phyloP scores from a whole-genome alignment of 495 filamentous ascomycete species.

The Penicillium fimorum region DNA sequence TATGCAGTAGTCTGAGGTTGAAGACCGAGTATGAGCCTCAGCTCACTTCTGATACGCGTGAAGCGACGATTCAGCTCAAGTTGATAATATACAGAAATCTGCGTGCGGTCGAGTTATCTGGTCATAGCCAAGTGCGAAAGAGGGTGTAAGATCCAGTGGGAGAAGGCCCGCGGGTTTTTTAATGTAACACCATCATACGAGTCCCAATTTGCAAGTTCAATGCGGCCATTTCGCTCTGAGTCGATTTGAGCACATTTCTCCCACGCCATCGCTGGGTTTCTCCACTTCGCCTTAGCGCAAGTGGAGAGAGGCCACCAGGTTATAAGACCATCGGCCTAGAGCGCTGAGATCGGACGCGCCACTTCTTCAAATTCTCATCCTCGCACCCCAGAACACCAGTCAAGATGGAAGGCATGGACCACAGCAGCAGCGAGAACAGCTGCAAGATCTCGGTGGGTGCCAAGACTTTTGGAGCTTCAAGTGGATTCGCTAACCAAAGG shows the following conservation, averaged over 20 bases:
- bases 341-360: not conserved
- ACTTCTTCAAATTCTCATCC: not conserved
- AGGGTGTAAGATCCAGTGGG: not conserved
- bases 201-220: not conserved
- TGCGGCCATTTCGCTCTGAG: slow-evolving; percentile 10
- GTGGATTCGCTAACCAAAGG: slow-evolving; percentile 2
- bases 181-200: not conserved
- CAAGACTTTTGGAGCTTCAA: slow-evolving; percentile 9
- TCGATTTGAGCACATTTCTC: slow-evolving; percentile 26
- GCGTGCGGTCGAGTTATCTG: not conserved
- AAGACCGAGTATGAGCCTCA: not conserved
- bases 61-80: not conserved
- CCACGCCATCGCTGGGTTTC: slow-evolving; percentile 6
- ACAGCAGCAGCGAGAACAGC: slow-evolving; percentile 14
- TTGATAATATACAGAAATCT: not conserved
- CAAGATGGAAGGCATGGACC: slow-evolving; percentile 21
- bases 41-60: not conserved
- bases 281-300: slow-evolving; percentile 13
- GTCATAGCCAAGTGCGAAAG: not conserved
- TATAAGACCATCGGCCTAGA: slow-evolving; percentile 8
- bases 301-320: slow-evolving; percentile 2
- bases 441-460: slow-evolving; percentile 30
- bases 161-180: not conserved
- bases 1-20: not conserved
- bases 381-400: not conserved